phyloP scores from a whole-genome alignment of 345 rosid genomes.

The Angophora floribunda region DNA sequence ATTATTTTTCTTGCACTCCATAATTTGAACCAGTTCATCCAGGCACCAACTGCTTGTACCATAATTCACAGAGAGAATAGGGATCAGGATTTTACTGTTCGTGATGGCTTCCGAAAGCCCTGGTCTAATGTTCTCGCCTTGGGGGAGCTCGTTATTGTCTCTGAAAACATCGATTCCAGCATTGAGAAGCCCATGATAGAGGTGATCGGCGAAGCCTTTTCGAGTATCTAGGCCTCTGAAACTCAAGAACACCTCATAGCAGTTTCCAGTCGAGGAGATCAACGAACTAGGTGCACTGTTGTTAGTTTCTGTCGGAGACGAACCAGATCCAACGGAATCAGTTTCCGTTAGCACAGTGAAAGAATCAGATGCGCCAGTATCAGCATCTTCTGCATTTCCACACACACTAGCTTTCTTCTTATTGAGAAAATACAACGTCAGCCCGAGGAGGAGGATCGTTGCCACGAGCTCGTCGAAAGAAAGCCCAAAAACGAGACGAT shows the following conservation, averaged over 20 bases:
- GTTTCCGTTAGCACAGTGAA: too few relatives aligned
- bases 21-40: neutral
- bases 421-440: too few relatives aligned
- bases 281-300: neutral
- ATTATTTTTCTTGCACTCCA: neutral
- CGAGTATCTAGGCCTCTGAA: neutral
- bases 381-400: too few relatives aligned
- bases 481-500: too few relatives aligned
- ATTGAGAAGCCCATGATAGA: neutral
- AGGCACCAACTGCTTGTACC: neutral
- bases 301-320: too few relatives aligned
- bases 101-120: neutral
- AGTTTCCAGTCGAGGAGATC: neutral
- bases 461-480: too few relatives aligned
- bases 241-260: neutral
- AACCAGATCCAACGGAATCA: too few relatives aligned
- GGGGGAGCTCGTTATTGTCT: neutral
- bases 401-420: too few relatives aligned
- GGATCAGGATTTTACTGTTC: neutral
- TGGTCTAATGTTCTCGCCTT: neutral
- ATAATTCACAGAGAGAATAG: neutral
- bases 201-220: neutral
- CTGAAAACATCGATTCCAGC: neutral
- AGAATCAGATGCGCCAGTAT: too few relatives aligned
- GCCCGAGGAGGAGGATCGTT: too few relatives aligned